A percentile compares a stretch with the other conserved stretches of the same genome.
Evolutionary conservation across 108 stramenopile genomes (phyloP).

Genomic region (Nitzschia inconspicua): DNA sequence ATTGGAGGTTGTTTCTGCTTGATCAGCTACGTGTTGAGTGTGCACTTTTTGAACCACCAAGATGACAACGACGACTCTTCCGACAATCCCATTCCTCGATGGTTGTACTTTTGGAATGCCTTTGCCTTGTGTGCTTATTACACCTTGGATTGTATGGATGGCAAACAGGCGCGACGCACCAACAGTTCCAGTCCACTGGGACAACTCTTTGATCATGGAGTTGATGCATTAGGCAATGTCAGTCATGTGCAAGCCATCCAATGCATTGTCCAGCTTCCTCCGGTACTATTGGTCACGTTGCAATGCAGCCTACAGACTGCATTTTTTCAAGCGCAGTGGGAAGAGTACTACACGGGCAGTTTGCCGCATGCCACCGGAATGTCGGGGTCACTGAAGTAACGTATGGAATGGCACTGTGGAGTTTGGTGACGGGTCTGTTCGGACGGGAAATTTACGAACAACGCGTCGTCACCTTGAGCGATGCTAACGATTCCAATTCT

Average conservation of each 20-base stretch:
- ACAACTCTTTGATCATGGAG: conserved; percentile 97
- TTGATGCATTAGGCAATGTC: conserved; percentile 88
- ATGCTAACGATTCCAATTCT: not conserved
- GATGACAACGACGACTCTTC: conserved; percentile 33
- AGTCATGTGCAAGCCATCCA: conserved; percentile 50
- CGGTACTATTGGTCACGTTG: conserved; percentile 43
- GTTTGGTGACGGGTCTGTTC: not conserved
- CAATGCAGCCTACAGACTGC: conserved; percentile 76
- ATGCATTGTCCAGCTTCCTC: conserved; percentile 41
- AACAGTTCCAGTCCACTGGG: conserved; percentile 66
- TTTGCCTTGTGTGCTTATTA: conserved; percentile 59
- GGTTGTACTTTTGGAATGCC: conserved; percentile 56
- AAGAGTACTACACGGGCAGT: conserved; percentile 91
- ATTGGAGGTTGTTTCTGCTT: conserved; percentile 70
- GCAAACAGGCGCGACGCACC: conserved; percentile 86
- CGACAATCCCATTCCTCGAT: conserved; percentile 44
- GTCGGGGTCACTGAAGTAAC: conserved; percentile 84
- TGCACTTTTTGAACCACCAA: conserved; percentile 23
- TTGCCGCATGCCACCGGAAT: conserved; percentile 69
- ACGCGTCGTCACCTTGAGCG: not conserved
- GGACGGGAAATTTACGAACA: not conserved
- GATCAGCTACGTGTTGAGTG: conserved; percentile 46
- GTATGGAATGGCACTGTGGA: conserved; percentile 35
- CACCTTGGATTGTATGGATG: conserved; percentile 88
- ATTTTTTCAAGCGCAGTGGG: conserved; percentile 95